These are phyloP conservation scores for Backusella sp. DNA, from an alignment of 192 early-diverging fungal genomes.

Conservation along the genomic window DNA sequence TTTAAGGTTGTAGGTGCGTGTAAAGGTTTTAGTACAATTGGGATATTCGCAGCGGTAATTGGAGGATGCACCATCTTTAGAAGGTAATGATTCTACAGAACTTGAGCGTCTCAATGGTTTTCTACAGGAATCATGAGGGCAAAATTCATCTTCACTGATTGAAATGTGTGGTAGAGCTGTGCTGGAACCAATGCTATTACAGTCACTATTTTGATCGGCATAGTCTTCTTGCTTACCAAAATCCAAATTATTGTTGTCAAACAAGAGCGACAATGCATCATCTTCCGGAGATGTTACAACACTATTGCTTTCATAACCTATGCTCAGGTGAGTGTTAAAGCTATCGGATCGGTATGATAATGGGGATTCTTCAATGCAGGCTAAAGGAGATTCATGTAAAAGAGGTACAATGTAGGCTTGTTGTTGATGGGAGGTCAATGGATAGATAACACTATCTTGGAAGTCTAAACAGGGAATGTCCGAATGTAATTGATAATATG, in stretches of 20 bases:
- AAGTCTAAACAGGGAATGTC: not conserved
- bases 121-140: not conserved
- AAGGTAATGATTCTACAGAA: not conserved
- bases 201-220: not conserved
- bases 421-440: not conserved
- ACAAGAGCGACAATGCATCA: constrained; percentile 2
- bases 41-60: constrained; percentile 17
- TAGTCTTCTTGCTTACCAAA: constrained; percentile 1
- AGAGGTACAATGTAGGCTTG: not conserved
- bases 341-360: constrained; percentile 1
- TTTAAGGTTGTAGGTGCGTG: constrained; percentile 68
- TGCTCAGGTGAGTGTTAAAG: not conserved
- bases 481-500: not conserved
- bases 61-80: not conserved
- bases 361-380: not conserved
- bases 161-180: not conserved
- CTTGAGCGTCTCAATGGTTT: not conserved
- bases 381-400: constrained; percentile 8
- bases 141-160: not conserved
- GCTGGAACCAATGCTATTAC: not conserved
- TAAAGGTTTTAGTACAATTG: constrained; percentile 55
- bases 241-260: constrained; percentile 1
- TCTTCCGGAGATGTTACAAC: not conserved
- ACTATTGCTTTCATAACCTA: not conserved
- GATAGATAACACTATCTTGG: constrained; percentile 3